Base-by-base conservation (phyloP, 768 basidiomycete genomes). In the Lactifluus rugatus region DNA sequence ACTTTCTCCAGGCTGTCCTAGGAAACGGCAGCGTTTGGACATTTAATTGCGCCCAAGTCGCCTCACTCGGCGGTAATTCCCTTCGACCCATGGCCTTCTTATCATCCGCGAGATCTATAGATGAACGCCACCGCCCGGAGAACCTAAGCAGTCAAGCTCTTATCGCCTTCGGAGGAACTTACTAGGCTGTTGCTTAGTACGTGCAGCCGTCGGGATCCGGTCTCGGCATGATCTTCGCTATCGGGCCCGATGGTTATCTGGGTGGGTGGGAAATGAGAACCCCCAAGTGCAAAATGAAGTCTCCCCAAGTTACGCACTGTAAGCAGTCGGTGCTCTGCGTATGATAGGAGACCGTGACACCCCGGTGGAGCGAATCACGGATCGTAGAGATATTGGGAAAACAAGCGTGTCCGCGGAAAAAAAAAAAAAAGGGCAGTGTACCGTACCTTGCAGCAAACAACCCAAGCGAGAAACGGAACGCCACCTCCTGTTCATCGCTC, bases 131-230 rank as follows among this genome's bases (percentile, higher is more conserved):
- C 49, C 11, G 7, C n/a, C 52, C 59, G 54, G 59, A 50, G 54
- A 60, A 60, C 59, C 54, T 44, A 49, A 51, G 28, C 17, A 23
- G 32, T n/a, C 37, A 44, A 21, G 48, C 56, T 56, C 59, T 56
- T 60, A 60, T 60, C 59, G 59, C 45, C 59, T 56, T 60, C 54
- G 49, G 26, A 47, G 54, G 45, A 54, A 52, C 59, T 60, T 56
- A 47, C 59, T 44, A 60, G 59, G 54, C 49, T 60, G 56, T 60
- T 60, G n/a, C 59, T 56, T 51, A 51, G 54, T 52, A 60, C 54
- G 54, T 60, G 59, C 48, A 52, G 54, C 48, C 44, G 45, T 60
- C 48, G 49, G 23, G 49, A 51, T 14, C 34, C 11, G 25, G 31
- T 19, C 21, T 48, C 52, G 39, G 36, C 48, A 37, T 55, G 58